Conservation (phyloP, 164 flowering plant genomes). For the Paratinospora sagittata region DNA sequence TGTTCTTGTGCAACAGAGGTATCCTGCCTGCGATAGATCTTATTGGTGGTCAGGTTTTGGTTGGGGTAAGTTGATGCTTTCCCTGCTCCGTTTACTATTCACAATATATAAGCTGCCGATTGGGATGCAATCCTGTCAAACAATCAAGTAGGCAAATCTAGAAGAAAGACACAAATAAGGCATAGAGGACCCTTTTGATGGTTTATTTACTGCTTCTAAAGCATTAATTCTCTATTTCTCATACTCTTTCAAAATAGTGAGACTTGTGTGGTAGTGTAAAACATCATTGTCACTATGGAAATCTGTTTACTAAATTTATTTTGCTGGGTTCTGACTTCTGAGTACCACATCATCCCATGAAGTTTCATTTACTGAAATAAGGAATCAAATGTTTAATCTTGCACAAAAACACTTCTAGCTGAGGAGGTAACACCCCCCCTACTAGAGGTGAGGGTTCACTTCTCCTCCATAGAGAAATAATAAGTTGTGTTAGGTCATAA, state of each 20-base stretch:
- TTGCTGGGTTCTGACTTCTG: background rate
- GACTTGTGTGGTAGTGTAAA: background rate
- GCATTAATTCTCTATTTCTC: background rate
- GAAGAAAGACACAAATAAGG: background rate
- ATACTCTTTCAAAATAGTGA: background rate
- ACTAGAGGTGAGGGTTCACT: no score
- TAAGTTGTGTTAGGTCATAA: no score
- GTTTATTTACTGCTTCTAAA: background rate
- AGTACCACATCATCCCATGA: background rate
- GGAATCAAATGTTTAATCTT: background rate
- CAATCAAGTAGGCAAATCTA: background rate
- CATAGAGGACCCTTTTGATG: background rate
- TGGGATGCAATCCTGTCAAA: background rate
- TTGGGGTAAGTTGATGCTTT: constrained; percentile 67
- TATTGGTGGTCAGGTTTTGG: constrained; percentile 40
- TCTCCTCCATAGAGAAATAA: no score
- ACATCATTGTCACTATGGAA: background rate
- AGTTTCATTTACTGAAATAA: background rate
- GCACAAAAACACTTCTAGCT: no score
- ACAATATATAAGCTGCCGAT: background rate
- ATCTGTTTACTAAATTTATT: background rate
- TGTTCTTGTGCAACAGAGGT: constrained; percentile 50
- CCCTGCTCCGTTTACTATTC: background rate
- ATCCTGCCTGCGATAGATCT: constrained; percentile 82
- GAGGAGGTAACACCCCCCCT: no score